Percentiles rank a stretch among this genome's conserved stretches.
phyloP scores from a whole-genome alignment of 2,329 filamentous ascomycete genomes.

The Stagonosporopsis vannaccii region DNA sequence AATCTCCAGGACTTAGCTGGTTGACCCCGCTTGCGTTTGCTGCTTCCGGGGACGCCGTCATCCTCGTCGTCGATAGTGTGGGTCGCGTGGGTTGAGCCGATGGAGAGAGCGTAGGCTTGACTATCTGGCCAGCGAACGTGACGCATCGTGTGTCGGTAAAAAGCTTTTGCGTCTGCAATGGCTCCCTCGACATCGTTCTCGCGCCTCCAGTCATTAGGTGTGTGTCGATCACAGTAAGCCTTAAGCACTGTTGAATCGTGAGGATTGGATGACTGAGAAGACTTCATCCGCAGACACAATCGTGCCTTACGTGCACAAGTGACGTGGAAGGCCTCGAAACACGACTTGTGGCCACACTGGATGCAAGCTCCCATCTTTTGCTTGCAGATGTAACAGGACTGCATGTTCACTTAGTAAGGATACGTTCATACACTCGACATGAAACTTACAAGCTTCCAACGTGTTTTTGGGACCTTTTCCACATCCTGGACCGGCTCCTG shows the following conservation, averaged over 20 bases:
- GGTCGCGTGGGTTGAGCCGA: constrained; percentile 72
- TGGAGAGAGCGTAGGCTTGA: constrained; percentile 79
- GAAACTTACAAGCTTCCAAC: constrained; percentile 76
- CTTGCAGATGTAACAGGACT: constrained; percentile 92
- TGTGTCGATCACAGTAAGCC: constrained; percentile 95
- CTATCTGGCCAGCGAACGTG: constrained; percentile 92
- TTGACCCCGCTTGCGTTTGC: constrained; percentile 63
- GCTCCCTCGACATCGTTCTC: constrained; percentile 85
- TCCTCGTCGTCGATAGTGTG: constrained; percentile 61
- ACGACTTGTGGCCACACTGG: constrained; percentile 96
- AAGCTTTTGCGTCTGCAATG: constrained; percentile 82
- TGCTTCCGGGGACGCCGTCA: constrained; percentile 60
- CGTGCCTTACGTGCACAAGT: constrained; percentile 90
- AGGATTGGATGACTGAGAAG: constrained; percentile 77
- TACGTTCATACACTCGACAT: background rate
- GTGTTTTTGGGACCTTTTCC: constrained; percentile 92
- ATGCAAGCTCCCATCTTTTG: constrained; percentile 99
- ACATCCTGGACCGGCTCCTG: constrained; percentile 99
- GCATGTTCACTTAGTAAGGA: constrained; percentile 22
- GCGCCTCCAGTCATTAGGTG: constrained; percentile 84
- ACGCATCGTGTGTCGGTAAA: constrained; percentile 89
- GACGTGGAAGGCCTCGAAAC: constrained; percentile 96
- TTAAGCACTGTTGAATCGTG: constrained; percentile 86
- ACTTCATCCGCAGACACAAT: constrained; percentile 96
- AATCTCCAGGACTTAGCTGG: constrained; percentile 83